phyloP scores from a whole-genome alignment of 257 asterid species.

The Gentiana macrophylla region DNA sequence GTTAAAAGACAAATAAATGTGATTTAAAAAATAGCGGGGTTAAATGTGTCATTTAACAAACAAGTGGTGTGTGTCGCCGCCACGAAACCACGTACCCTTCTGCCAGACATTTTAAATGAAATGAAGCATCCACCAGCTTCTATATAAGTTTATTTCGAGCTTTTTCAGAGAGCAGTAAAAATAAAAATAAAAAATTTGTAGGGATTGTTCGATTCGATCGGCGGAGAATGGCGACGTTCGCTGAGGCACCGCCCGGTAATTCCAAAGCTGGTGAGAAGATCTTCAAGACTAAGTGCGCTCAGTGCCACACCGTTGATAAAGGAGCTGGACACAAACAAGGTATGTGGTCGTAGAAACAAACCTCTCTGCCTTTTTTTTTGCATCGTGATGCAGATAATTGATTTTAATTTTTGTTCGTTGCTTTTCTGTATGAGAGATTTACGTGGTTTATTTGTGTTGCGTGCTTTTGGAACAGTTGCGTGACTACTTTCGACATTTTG shows the following conservation, averaged over 20 bases:
- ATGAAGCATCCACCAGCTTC: no score
- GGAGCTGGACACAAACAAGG: slow-evolving; percentile 98
- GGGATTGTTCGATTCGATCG: not conserved
- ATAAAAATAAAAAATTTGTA: not conserved
- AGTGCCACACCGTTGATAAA: slow-evolving; percentile 83
- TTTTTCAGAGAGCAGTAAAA: no score
- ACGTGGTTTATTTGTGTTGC: no score
- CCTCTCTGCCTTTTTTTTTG: slow-evolving; percentile 3
- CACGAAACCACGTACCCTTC: slow-evolving; percentile 16
- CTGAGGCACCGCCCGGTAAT: slow-evolving; percentile 66
- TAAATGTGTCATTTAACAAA: not conserved
- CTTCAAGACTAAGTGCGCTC: slow-evolving; percentile 84
- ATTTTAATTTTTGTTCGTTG: not conserved
- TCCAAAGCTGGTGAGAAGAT: slow-evolving; percentile 62
- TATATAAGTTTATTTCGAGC: no score
- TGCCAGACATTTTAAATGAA: not conserved
- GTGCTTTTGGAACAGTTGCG: no score
- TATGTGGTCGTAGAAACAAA: not conserved
- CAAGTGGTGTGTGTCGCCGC: slow-evolving; percentile 25
- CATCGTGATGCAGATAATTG: slow-evolving; percentile 3
- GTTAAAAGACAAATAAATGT: no score
- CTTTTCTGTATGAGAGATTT: not conserved
- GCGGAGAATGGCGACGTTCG: slow-evolving; percentile 54
- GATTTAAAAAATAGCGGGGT: no score
- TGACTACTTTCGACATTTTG: no score